Evolutionary conservation across 1,284 basidiomycete genomes (phyloP), one percentile per base, ranked within the genome.

Genomic region (Microbotryum scabiosae): DNA sequence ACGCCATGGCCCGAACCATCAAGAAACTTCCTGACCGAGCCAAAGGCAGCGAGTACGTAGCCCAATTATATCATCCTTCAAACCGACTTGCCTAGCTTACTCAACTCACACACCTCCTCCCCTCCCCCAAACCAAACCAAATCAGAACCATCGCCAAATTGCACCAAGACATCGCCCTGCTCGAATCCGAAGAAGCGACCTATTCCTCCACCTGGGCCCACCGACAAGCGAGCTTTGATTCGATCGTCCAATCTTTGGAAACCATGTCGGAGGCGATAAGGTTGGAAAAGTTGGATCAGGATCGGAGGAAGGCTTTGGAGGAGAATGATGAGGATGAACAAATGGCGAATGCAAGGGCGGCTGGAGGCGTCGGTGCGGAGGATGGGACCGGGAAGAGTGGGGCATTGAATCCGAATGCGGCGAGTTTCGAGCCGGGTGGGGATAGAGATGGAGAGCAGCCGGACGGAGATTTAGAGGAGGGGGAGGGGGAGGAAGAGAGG

Each of bases 131-230:
- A 26, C 41, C 30, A 49, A n/a, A n/a, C 28, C 28, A 9, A 30
- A 30, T 30, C 65, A 69, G 66, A 36, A 60, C 60, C n/a, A 56
- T 61, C n/a, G 57, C 30, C 23, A 60, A 65, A 28, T 60, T 71
- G 3, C 25, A 59, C 8, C 45, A 52, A 14, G 70, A 71, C 51
- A 65, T 70, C 18, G 30, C 46, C 6, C 36, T 56, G 1, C 57
- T 71, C 23, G 50, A 54, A 46, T 30, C 57, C 14, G 66, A 69
- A 43, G 60, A 65, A 43, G 23, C 59, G 44, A 51, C 53, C n/a
- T 71, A 70, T 51, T 48, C 59, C 1, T 51, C 57, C n/a, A 69
- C 69, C 6, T 71, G 69, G 70, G 21, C 41, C n/a, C 28, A 30
- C 12, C 66, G 69, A 7, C 64, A 63, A 41, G 49, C 53, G 20